Conservation (phyloP, 75 land plant species). For the Ceratopteris richardii region DNA sequence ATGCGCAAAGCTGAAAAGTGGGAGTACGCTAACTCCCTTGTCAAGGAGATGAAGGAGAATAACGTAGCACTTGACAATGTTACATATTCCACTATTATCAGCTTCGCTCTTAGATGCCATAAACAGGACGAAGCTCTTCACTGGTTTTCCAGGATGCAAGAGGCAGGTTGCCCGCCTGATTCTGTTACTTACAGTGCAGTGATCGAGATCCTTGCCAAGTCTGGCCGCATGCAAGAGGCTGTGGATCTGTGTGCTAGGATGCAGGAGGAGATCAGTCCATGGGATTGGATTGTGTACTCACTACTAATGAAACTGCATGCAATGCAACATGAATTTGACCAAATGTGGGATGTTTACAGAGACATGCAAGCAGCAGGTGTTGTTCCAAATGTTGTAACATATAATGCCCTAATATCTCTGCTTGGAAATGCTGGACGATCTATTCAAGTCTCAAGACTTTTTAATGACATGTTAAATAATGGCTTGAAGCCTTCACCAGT, state of each 20-base stretch:
- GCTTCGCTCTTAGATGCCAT: slow-evolving; percentile 69
- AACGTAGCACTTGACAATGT: slow-evolving; percentile 60
- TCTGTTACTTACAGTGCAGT: slow-evolving; percentile 84
- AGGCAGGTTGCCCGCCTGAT: slow-evolving; percentile 68
- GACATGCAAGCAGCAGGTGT: slow-evolving; percentile 66
- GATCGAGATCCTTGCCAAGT: slow-evolving; percentile 83
- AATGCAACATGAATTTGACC: slow-evolving; percentile 60
- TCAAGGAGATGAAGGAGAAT: slow-evolving; percentile 51
- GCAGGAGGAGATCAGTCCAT: slow-evolving; percentile 58
- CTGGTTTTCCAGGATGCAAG: slow-evolving; percentile 79
- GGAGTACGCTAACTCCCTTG: slow-evolving; percentile 47
- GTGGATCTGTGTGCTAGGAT: slow-evolving; percentile 51
- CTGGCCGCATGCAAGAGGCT: slow-evolving; percentile 46
- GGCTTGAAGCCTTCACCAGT: slow-evolving; percentile 62
- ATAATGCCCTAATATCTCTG: slow-evolving; percentile 57
- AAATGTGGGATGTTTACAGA: slow-evolving; percentile 40
- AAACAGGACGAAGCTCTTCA: slow-evolving; percentile 71
- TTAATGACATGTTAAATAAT: slow-evolving; percentile 52
- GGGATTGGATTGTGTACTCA: slow-evolving; percentile 70
- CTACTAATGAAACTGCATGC: slow-evolving; percentile 63
- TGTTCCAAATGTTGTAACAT: slow-evolving; percentile 66
- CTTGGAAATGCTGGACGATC: slow-evolving; percentile 67
- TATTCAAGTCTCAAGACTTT: slow-evolving; percentile 47
- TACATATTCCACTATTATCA: slow-evolving; percentile 85
- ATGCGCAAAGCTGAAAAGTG: slow-evolving; percentile 62